Base-by-base conservation (phyloP, 208 protist genomes). In the Trypanosomatidae sp. region DNA sequence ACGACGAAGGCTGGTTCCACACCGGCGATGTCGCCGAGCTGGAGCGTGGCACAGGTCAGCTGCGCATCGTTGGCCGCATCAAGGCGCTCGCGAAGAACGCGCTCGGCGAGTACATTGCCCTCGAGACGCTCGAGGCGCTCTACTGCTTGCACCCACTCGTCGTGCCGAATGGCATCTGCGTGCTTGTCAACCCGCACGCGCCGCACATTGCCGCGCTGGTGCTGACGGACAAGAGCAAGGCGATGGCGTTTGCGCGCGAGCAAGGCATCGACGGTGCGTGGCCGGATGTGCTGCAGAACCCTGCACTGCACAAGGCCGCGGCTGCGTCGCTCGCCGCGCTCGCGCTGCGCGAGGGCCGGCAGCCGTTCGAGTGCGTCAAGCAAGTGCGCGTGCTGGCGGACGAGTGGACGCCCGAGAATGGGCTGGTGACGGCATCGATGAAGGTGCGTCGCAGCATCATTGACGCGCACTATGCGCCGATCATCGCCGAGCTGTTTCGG, bases 71-170 rank as follows among this genome's bases (percentile, higher is more conserved):
- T 27, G 85, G 83, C 45, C 75, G 88, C 42, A 66, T 83, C 20
- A 96, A 96, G 69, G 79, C 82, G 18, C 61, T 96, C 30, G 81
- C 83, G 6, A 96, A 96, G 60, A 81, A 88, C 41, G 53, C 51
- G 1, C 48, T 81, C 8, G 88, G 88, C 30, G 88, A 96, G 61
- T 96, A 94, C 61, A 87, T 96, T 35, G 77, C 83, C 6, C 37
- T 91, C 19, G 82, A 96, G 53, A 66, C 18, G 24, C 42, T 94
- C 25, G 73, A 88, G 61, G 59, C 73, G 5, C 47, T 88, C 15
- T 88, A 88, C 61, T 61, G 54, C 43, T 40, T 48, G 51, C 53
- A 81, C 61, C 52, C 66, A 22, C 35, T 88, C 20, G 46, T 48
- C 21, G 47, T 46, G 7, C 68, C 73, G 6, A 82, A 82, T 53